phyloP scores from a whole-genome alignment of 2,329 filamentous ascomycete genomes.

The Raffaelea arxii region DNA sequence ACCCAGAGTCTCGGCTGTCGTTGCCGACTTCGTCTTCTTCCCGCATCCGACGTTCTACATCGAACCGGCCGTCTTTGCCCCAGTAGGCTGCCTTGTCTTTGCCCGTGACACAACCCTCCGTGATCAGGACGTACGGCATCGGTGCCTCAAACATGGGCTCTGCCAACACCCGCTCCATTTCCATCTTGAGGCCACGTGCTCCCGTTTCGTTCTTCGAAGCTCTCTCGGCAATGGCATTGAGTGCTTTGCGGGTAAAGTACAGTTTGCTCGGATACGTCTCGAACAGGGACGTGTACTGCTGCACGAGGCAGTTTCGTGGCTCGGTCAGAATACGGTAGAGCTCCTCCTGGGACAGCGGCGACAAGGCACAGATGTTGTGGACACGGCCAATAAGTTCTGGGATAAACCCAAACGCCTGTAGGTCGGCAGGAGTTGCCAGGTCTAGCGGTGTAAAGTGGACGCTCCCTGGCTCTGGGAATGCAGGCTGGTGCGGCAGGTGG shows the following conservation, averaged over 20 bases:
- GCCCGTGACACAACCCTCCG: constrained; percentile 56
- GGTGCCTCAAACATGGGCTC: constrained; percentile 78
- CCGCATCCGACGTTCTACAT: constrained; percentile 57
- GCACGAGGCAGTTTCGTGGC: constrained; percentile 76
- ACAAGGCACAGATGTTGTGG: constrained; percentile 79
- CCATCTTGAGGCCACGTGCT: constrained; percentile 67
- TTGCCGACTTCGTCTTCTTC: constrained; percentile 44
- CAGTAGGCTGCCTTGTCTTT: constrained; percentile 50
- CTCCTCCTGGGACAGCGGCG: constrained; percentile 56
- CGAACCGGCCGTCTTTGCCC: constrained; percentile 61
- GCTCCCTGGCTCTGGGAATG: constrained; percentile 19
- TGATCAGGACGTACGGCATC: constrained; percentile 65
- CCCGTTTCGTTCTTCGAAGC: constrained; percentile 59
- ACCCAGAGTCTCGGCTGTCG: background rate
- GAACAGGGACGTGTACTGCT: constrained; percentile 85
- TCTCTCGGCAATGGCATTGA: constrained; percentile 69
- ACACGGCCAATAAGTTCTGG: constrained; percentile 94
- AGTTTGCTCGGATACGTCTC: constrained; percentile 69
- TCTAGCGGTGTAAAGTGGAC: constrained; percentile 51
- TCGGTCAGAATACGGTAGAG: constrained; percentile 87
- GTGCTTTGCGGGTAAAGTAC: constrained; percentile 69
- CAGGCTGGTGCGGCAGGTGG: constrained; percentile 46
- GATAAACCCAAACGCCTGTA: constrained; percentile 84
- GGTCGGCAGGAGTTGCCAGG: constrained; percentile 62
- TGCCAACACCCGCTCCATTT: constrained; percentile 68